Evolutionary conservation across 2,329 filamentous ascomycete species (phyloP).

Genomic region (Knufia fluminis): DNA sequence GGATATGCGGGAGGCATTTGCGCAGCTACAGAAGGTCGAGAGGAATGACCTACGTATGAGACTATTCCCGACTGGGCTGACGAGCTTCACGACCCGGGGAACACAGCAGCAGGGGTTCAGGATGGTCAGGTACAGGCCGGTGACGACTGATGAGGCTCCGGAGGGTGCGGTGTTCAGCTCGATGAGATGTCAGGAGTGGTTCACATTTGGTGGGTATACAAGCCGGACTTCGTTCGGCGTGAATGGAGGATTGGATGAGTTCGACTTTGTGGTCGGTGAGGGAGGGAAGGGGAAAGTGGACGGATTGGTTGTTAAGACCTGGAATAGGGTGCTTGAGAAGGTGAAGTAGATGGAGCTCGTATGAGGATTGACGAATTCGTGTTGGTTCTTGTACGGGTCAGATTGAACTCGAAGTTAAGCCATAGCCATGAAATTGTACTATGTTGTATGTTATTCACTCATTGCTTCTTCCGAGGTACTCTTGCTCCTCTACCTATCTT

Average conservation of each 20-base stretch:
- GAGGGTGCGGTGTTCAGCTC: conserved; percentile 3
- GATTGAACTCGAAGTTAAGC: too few relatives aligned
- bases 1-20: conserved; percentile 1
- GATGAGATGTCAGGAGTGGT: conserved; percentile 4
- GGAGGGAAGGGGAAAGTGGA: not conserved
- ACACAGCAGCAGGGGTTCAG: conserved; percentile 1
- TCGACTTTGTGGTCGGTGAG: not conserved
- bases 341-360: not conserved
- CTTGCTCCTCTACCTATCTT: too few relatives aligned
- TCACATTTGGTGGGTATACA: conserved; percentile 5
- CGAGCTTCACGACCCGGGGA: not conserved
- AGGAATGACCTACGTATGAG: not conserved
- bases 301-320: not conserved
- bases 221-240: not conserved
- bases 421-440: too few relatives aligned
- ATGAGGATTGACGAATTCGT: not conserved
- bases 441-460: too few relatives aligned
- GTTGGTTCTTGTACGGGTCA: too few relatives aligned
- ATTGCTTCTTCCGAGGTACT: too few relatives aligned
- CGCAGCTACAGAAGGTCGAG: not conserved
- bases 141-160: not conserved
- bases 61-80: not conserved
- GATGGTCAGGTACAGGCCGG: conserved; percentile 4
- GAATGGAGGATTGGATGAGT: not conserved
- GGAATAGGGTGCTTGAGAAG: not conserved